Conservation (phyloP, 163 green algal genomes). For the Chlorella variabilis region DNA sequence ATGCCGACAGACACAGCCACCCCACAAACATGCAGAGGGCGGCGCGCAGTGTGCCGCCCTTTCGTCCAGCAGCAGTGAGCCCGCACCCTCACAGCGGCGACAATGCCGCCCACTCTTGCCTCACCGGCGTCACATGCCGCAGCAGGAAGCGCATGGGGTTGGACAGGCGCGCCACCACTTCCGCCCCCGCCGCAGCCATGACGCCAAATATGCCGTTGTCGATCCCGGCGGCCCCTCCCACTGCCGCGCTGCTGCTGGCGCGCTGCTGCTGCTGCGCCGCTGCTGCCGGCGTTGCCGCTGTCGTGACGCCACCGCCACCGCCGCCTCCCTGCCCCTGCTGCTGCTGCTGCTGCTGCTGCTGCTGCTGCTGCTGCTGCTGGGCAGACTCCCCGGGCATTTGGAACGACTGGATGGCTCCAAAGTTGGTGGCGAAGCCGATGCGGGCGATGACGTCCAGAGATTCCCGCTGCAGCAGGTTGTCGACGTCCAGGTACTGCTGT, state of each 20-base stretch:
- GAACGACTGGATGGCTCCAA: not conserved
- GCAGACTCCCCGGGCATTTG: too few species aligned
- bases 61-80: too few species aligned
- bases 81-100: too few species aligned
- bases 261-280: not conserved
- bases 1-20: too few species aligned
- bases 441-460: slow-evolving; percentile 20
- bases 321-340: not conserved
- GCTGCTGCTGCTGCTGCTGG: not conserved
- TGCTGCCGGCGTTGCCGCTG: too few species aligned
- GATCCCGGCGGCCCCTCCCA: not conserved
- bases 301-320: too few species aligned
- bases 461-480: slow-evolving; percentile 26
- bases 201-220: slow-evolving; percentile 17
- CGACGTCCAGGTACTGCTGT: not conserved
- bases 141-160: slow-evolving; percentile 6
- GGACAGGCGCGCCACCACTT: not conserved
- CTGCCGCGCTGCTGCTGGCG: not conserved
- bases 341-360: not conserved
- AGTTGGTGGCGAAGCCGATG: slow-evolving; percentile 1
- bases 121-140: not conserved
- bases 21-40: too few species aligned
- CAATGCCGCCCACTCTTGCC: too few species aligned
- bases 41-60: too few species aligned
- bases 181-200: not conserved